These are phyloP conservation scores for Ogataea hybrid DNA, from an alignment of 1,139 yeast species.

Conservation along the genomic window DNA sequence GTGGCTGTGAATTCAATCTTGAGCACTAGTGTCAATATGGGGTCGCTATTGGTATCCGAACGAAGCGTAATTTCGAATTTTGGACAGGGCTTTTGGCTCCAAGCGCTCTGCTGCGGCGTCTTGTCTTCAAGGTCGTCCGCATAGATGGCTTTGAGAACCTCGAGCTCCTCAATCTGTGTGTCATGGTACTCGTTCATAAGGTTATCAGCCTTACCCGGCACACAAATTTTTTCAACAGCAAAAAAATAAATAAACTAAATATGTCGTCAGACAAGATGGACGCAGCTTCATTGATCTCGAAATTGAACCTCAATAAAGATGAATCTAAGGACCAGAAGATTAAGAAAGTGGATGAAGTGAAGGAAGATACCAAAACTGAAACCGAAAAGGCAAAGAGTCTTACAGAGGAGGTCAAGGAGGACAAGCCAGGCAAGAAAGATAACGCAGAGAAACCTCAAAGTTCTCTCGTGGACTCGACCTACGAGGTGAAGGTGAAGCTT, in stretches of 20 bases:
- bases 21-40: constrained; percentile 52
- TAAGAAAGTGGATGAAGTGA: constrained; percentile 16
- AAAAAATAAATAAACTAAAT: constrained; percentile 3
- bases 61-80: constrained; percentile 66
- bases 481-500: constrained; percentile 89
- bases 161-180: constrained; percentile 54
- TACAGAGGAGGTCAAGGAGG: constrained; percentile 1
- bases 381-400: neutral
- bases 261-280: constrained; percentile 29
- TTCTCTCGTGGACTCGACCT: constrained; percentile 67
- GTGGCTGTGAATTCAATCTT: constrained; percentile 80
- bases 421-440: constrained; percentile 16
- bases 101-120: constrained; percentile 63
- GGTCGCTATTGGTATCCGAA: constrained; percentile 47
- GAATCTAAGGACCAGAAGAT: constrained; percentile 18
- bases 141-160: constrained; percentile 81
- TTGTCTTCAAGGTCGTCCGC: constrained; percentile 73
- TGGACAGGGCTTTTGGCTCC: constrained; percentile 82
- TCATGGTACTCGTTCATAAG: constrained; percentile 24
- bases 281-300: constrained; percentile 38
- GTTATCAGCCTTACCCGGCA: constrained; percentile 12
- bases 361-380: constrained; percentile 12
- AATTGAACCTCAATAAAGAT: constrained; percentile 34
- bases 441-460: constrained; percentile 23
- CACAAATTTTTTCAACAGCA: constrained; percentile 9